Percentiles rank a stretch among this genome's conserved stretches.
These are phyloP conservation scores for Xylaria acuta DNA, from an alignment of 495 filamentous ascomycete species.

Conservation along the genomic window DNA sequence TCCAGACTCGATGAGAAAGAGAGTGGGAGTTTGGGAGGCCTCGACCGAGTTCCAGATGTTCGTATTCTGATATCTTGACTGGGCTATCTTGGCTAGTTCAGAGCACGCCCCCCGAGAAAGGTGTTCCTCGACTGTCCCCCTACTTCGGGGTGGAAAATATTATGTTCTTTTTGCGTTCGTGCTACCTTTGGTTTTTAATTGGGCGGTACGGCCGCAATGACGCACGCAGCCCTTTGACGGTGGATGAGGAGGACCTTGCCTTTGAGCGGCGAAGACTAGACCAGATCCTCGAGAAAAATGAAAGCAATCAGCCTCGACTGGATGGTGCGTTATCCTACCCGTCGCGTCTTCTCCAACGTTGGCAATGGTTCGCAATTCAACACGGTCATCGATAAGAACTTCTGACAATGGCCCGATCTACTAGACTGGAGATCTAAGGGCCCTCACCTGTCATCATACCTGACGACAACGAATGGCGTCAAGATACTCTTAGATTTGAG, in stretches of 20 bases:
- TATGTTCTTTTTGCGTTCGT: background rate
- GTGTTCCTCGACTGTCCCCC: background rate
- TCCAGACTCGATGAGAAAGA: background rate
- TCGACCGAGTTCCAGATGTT: no score
- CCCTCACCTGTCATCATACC: no score
- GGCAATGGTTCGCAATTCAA: background rate
- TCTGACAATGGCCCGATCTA: no score
- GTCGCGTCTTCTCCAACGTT: background rate
- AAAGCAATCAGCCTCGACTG: background rate
- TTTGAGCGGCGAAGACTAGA: no score
- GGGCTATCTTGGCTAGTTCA: background rate
- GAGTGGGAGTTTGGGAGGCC: no score
- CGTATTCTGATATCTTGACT: background rate
- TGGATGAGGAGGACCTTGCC: no score
- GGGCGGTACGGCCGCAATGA: background rate
- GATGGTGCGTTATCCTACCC: background rate
- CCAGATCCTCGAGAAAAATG: background rate
- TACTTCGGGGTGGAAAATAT: background rate
- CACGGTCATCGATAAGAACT: no score
- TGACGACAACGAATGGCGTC: no score
- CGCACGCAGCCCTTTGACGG: no score
- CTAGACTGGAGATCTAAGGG: no score
- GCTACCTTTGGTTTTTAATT: background rate
- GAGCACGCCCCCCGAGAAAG: background rate
- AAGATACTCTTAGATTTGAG: no score